Evolutionary conservation across 495 filamentous ascomycete species (phyloP).

Genomic region (Trichodelitschia bisporula): DNA sequence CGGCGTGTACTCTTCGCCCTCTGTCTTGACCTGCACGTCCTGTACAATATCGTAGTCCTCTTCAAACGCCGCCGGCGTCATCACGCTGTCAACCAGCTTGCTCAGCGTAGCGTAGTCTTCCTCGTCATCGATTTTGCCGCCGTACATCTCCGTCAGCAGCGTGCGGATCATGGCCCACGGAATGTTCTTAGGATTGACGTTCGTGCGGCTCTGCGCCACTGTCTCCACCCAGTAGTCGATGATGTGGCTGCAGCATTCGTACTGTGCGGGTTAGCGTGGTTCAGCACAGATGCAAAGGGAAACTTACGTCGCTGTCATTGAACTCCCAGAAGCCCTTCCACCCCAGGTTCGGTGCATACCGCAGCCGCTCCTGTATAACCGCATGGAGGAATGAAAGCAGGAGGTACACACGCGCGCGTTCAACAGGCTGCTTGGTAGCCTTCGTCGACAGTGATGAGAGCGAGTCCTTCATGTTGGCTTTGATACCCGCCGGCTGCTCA

Average conservation of each 20-base stretch:
- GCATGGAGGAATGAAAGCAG: conserved; percentile 87
- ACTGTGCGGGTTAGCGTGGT: conserved; percentile 34
- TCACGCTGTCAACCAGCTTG: conserved; percentile 43
- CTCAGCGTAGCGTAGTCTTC: conserved; percentile 56
- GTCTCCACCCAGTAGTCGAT: conserved; percentile 87
- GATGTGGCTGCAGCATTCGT: conserved; percentile 88
- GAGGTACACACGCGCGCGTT: conserved; percentile 76
- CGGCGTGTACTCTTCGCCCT: no score
- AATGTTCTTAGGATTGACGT: conserved; percentile 77
- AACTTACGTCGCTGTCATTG: conserved; percentile 92
- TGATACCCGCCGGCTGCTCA: conserved; percentile 87
- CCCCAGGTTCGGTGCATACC: conserved; percentile 82
- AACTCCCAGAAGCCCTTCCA: conserved; percentile 99
- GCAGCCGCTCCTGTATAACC: conserved; percentile 82
- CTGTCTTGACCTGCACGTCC: conserved; percentile 20
- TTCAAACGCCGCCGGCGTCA: conserved; percentile 77
- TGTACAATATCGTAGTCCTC: conserved; percentile 72
- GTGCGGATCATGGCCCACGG: conserved; percentile 95
- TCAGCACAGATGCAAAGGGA: conserved; percentile 3
- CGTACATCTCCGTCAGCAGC: conserved; percentile 81
- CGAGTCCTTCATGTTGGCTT: conserved; percentile 97
- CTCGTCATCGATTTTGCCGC: conserved; percentile 88
- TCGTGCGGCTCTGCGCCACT: conserved; percentile 59
- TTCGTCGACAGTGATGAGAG: conserved; percentile 59
- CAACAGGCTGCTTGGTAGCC: conserved; percentile 59